Evolutionary conservation across 345 rosid species (phyloP).

Genomic region (Triadica sebifera): DNA sequence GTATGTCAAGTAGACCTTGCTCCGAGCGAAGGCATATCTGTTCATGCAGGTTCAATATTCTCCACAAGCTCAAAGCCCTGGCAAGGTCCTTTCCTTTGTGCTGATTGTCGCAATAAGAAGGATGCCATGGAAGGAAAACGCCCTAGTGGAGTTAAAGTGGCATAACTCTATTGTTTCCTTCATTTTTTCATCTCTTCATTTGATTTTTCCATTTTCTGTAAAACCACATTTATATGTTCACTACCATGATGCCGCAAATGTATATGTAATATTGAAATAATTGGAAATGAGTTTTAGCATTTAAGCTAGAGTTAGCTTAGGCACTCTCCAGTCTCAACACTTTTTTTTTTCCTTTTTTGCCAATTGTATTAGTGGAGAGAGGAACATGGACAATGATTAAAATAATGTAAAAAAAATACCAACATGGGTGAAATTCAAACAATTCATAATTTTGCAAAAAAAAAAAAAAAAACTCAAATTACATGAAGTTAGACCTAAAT

Average conservation of each 20-base stretch:
- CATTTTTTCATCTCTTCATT: slow-evolving; percentile 33
- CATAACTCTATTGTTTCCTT: slow-evolving; percentile 26
- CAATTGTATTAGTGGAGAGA: too few relatives aligned
- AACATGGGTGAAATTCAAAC: too few relatives aligned
- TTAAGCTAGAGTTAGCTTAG: slow-evolving; percentile 9
- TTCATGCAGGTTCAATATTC: slow-evolving; percentile 75
- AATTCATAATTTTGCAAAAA: too few relatives aligned
- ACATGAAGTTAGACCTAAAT: too few relatives aligned
- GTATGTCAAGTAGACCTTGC: slow-evolving; percentile 81
- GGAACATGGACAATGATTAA: too few relatives aligned
- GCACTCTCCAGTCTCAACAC: too few relatives aligned
- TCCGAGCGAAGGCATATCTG: slow-evolving; percentile 75
- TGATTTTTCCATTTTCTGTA: neutral
- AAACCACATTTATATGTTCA: slow-evolving; percentile 17
- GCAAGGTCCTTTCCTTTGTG: slow-evolving; percentile 92
- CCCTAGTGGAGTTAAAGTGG: slow-evolving; percentile 69
- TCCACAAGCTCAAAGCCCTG: slow-evolving; percentile 71
- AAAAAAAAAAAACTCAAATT: too few relatives aligned
- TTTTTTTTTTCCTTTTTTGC: too few relatives aligned
- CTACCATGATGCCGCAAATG: slow-evolving; percentile 22
- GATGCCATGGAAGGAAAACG: slow-evolving; percentile 98
- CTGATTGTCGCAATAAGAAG: slow-evolving; percentile 72
- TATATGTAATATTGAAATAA: slow-evolving; percentile 36
- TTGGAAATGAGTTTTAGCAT: slow-evolving; percentile 26
- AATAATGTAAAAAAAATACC: too few relatives aligned